Conservation (phyloP, 306 rosid species). For the Glycine soja region DNA sequence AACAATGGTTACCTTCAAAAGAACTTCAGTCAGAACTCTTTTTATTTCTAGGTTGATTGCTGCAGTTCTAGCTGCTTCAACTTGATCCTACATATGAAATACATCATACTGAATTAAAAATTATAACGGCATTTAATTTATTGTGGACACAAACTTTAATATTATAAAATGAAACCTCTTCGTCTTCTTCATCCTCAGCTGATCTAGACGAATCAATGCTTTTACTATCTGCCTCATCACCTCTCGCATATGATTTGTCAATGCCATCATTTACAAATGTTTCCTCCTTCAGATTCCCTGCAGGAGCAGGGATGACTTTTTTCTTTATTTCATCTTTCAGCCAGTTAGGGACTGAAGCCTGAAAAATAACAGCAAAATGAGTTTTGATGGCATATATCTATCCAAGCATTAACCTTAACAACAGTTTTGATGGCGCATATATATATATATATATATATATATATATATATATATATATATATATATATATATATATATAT, state of each 20-base stretch:
- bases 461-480: too few relatives aligned
- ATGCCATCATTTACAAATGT: slow-evolving; percentile 56
- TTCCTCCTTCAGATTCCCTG: slow-evolving; percentile 78
- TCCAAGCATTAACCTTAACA: slow-evolving; percentile 42
- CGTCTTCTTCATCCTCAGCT: slow-evolving; percentile 91
- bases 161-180: slow-evolving; percentile 70
- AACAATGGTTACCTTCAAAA: slow-evolving; percentile 70
- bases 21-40: slow-evolving; percentile 91
- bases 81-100: slow-evolving; percentile 64
- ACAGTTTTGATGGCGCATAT: background rate
- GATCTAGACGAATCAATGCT: slow-evolving; percentile 88
- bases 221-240: slow-evolving; percentile 78
- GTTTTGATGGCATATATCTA: slow-evolving; percentile 36
- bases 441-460: too few relatives aligned
- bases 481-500: too few relatives aligned
- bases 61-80: slow-evolving; percentile 76
- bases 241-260: slow-evolving; percentile 63
- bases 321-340: slow-evolving; percentile 95
- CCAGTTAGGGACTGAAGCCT: slow-evolving; percentile 99
- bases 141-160: slow-evolving; percentile 27
- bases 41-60: slow-evolving; percentile 94
- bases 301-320: slow-evolving; percentile 74
- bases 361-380: slow-evolving; percentile 48
- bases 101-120: slow-evolving; percentile 29
- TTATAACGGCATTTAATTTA: slow-evolving; percentile 13